Base-by-base conservation (phyloP, 1,139 yeast species). In the Wickerhamomyces sp. region DNA sequence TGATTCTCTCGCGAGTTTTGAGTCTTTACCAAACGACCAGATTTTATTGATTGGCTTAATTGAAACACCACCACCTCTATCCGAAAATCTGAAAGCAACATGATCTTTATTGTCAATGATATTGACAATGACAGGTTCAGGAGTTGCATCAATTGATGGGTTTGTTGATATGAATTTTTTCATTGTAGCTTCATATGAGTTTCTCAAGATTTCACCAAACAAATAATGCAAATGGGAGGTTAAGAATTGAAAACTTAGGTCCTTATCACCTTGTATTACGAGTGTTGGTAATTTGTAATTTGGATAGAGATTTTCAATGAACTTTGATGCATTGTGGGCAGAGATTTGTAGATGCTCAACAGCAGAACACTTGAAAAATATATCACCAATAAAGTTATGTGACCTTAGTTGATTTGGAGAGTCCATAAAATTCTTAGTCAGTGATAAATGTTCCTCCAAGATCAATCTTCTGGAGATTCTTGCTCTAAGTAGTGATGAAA, bases 381-480 rank as follows among this genome's bases (percentile, higher is more conserved):
- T 89, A 56, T 87, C 96, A 34, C 98, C 97, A 52, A 91, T 79
- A 53, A 81, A 88, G 58, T 81, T 82, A 0, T 82, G 79, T 2
- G 85, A 82, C 55, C 72, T 76, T 39, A 45, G 45, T 36, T 60
- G 45, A 26, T 65, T 69, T 65, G 57, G 75, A 58, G 66, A 66
- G 37, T 61, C 58, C 43, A 58, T 65, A 62, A 79, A 85, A 49
- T 84, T 79, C 39, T 81, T 78, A 0, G 95, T 79, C 44, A 91
- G 72, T 9, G 94, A 79, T 43, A 88, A 68, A 65, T 91, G 98
- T 62, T 91, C 96, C 65, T 91, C 96, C 36, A 89, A 90, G 53
- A 91, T 85, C 41, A 91, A 84, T 56, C 98, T 72, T 65, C 99
- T 73, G 57, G 95, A 85, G 40, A 91, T 87, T 59, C 99, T 76